Conservation (phyloP, 2,329 filamentous ascomycete species). For the Beauveria rudraprayagi region DNA sequence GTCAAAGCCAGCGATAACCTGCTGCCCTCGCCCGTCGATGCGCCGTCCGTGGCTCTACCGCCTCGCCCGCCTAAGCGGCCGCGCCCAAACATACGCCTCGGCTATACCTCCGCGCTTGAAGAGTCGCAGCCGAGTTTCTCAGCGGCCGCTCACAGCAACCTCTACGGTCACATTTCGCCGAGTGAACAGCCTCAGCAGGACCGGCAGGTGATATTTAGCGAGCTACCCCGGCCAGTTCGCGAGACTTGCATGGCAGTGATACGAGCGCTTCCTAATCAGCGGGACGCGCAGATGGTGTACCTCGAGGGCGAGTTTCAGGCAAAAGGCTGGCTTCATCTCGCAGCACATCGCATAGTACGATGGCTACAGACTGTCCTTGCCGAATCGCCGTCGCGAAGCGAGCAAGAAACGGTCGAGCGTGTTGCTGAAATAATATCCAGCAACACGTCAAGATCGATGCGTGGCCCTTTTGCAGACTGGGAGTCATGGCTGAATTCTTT, state of each 20-base stretch:
- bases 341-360: slow-evolving; percentile 21
- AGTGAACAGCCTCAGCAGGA: background rate
- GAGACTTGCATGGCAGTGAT: slow-evolving; percentile 32
- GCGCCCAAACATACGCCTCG: background rate
- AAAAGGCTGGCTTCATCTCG: slow-evolving; percentile 26
- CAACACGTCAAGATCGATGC: slow-evolving; percentile 30
- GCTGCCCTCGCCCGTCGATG: background rate
- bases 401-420: slow-evolving; percentile 22
- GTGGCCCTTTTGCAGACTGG: slow-evolving; percentile 25
- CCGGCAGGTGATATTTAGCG: background rate
- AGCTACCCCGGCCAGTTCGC: slow-evolving; percentile 21
- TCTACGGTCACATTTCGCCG: background rate
- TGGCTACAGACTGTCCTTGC: slow-evolving; percentile 26
- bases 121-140: background rate
- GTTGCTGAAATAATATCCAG: slow-evolving; percentile 28
- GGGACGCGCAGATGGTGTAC: slow-evolving; percentile 17
- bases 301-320: slow-evolving; percentile 16
- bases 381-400: background rate
- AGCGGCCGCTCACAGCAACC: background rate
- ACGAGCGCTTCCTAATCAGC: slow-evolving; percentile 25
- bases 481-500: slow-evolving; percentile 32
- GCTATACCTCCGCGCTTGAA: background rate
- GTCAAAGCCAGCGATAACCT: background rate
- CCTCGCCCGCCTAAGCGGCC: background rate
- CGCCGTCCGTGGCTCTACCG: background rate